Evolutionary conservation across 2,329 filamentous ascomycete species (phyloP).

Genomic region (Cryphonectria radicalis): DNA sequence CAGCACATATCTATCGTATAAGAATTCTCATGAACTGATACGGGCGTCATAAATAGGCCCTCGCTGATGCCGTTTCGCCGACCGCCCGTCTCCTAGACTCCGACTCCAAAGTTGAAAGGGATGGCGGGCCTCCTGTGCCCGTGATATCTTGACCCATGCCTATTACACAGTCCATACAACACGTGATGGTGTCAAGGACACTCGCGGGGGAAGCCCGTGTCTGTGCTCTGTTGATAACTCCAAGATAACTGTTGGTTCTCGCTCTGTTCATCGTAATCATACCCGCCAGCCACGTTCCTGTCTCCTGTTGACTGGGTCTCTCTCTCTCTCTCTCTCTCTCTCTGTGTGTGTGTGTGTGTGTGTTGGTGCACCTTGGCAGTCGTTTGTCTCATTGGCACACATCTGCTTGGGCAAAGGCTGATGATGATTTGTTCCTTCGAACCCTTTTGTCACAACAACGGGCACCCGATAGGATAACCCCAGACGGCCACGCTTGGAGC

Average conservation of each 20-base stretch:
- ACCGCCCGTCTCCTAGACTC: background rate
- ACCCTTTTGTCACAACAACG: slow-evolving; percentile 1
- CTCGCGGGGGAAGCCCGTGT: background rate
- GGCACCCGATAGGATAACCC: background rate
- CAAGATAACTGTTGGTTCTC: background rate
- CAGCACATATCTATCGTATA: background rate
- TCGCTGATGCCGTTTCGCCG: background rate
- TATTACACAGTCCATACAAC: background rate
- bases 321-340: no score
- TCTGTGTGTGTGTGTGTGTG: background rate
- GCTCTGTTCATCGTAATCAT: background rate
- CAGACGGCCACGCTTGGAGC: background rate
- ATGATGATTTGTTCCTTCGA: background rate
- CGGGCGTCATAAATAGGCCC: background rate
- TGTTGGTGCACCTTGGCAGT: background rate
- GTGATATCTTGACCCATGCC: background rate
- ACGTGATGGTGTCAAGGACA: background rate
- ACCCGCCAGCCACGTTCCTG: background rate
- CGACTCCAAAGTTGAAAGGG: background rate
- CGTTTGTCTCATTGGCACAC: background rate
- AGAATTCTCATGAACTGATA: background rate
- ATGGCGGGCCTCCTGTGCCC: background rate
- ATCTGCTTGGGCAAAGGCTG: background rate
- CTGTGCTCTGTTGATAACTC: background rate
- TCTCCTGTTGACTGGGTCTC: background rate